Percentiles rank a stretch among this genome's conserved stretches.
Evolutionary conservation across 176 grass and related monocot genomes (phyloP).

Genomic region (Raddia guianensis): DNA sequence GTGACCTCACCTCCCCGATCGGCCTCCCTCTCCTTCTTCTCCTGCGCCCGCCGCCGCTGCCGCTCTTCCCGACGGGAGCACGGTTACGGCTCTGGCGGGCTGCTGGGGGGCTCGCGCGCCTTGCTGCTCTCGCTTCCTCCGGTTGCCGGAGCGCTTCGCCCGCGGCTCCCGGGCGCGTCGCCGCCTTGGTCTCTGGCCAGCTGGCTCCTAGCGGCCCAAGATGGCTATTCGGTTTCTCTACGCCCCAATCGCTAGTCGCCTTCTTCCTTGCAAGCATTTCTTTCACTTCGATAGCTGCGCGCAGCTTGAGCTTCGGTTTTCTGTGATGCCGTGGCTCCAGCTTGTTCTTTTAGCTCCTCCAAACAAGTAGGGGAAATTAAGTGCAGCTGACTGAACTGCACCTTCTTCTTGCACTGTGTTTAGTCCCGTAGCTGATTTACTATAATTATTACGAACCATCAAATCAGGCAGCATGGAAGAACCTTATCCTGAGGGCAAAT

Average conservation of each 20-base stretch:
- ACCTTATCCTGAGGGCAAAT: not conserved
- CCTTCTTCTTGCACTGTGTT: not conserved
- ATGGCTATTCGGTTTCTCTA: not conserved
- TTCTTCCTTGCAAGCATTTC: not conserved
- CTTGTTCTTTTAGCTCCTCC: not conserved
- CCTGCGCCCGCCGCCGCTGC: not conserved
- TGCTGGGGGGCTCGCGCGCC: not conserved
- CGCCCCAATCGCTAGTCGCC: not conserved
- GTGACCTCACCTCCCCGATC: slow-evolving; percentile 10
- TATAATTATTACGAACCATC: not conserved
- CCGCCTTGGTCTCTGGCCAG: no score
- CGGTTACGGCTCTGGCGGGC: no score
- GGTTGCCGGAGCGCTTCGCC: not conserved
- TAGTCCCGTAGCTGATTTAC: not conserved
- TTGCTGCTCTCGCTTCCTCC: not conserved
- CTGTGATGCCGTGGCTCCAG: not conserved
- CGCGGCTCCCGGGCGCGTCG: no score
- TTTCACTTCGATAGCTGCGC: not conserved
- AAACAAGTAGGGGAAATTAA: not conserved
- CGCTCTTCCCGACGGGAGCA: no score
- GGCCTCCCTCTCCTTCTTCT: not conserved
- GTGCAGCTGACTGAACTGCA: not conserved
- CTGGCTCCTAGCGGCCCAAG: not conserved
- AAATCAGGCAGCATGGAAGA: not conserved
- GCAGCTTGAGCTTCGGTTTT: not conserved